phyloP scores from a whole-genome alignment of 2,329 filamentous ascomycete species.

The Remersonia thermophila region DNA sequence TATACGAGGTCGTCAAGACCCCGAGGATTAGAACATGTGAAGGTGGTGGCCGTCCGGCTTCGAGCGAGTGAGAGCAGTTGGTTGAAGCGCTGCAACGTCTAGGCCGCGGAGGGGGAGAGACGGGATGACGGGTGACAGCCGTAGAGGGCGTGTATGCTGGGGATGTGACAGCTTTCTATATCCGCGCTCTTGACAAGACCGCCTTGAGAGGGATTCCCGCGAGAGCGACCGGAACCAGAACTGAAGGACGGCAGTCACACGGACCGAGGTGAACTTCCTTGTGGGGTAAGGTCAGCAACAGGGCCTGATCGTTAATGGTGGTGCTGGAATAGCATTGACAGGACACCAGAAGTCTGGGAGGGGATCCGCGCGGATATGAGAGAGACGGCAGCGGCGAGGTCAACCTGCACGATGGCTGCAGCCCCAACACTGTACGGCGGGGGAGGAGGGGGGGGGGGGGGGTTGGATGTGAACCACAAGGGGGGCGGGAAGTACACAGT shows the following conservation, averaged over 20 bases:
- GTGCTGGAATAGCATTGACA: constrained; percentile 25
- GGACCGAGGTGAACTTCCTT: constrained; percentile 26
- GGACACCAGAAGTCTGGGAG: constrained; percentile 26
- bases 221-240: constrained; percentile 18
- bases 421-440: constrained; percentile 25
- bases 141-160: constrained; percentile 15
- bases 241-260: constrained; percentile 27
- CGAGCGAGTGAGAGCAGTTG: constrained; percentile 32
- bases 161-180: constrained; percentile 24
- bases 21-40: constrained; percentile 12
- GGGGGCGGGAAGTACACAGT: no score
- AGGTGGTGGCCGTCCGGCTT: constrained; percentile 21
- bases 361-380: constrained; percentile 27
- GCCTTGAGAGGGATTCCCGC: constrained; percentile 13
- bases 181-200: constrained; percentile 21
- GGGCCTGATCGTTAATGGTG: constrained; percentile 28
- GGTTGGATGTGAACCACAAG: no score
- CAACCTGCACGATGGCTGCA: constrained; percentile 22
- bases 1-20: constrained; percentile 17
- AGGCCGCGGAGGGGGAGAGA: constrained; percentile 8
- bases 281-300: constrained; percentile 23
- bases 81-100: constrained; percentile 28
- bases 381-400: constrained; percentile 29
- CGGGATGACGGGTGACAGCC: constrained; percentile 13
- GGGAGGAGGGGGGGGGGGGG: constrained; percentile 24